Percentiles rank a stretch among this genome's conserved stretches.
Conservation (phyloP, 129 eudicot species). For the Flaveria trinervia region DNA sequence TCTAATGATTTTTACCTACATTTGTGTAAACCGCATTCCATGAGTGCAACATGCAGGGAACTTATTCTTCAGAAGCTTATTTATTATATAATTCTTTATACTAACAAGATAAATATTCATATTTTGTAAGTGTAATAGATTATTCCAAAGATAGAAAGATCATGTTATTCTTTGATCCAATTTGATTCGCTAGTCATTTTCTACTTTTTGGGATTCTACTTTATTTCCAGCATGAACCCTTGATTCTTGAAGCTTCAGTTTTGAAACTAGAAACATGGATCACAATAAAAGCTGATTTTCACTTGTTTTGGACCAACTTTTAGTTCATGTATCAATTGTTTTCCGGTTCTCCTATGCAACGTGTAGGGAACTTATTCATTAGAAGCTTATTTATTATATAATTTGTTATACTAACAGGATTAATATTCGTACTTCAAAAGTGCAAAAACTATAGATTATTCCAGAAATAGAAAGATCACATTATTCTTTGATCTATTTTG, state of each 20-base stretch:
- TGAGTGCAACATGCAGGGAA: neutral
- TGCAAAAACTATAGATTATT: slow-evolving; percentile 26
- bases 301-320: no score
- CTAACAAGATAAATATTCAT: neutral
- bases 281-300: no score
- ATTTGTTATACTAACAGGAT: neutral
- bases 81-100: neutral
- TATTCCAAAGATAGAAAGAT: slow-evolving; percentile 36
- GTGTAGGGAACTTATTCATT: neutral
- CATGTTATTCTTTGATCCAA: slow-evolving; percentile 20
- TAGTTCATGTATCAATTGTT: no score
- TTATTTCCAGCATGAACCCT: slow-evolving; percentile 22
- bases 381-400: neutral
- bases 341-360: neutral
- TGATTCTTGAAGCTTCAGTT: neutral
- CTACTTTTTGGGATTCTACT: slow-evolving; percentile 29
- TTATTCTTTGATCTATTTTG: slow-evolving; percentile 20
- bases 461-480: slow-evolving; percentile 28
- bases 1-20: no score
- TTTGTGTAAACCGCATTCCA: no score
- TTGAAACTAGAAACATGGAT: neutral
- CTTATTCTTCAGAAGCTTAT: neutral
- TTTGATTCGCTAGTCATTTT: slow-evolving; percentile 26
- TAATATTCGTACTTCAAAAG: neutral
- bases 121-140: slow-evolving; percentile 5